These are phyloP conservation scores for Escovopsis sp. DNA, from an alignment of 2,329 filamentous ascomycete genomes.

Conservation along the genomic window DNA sequence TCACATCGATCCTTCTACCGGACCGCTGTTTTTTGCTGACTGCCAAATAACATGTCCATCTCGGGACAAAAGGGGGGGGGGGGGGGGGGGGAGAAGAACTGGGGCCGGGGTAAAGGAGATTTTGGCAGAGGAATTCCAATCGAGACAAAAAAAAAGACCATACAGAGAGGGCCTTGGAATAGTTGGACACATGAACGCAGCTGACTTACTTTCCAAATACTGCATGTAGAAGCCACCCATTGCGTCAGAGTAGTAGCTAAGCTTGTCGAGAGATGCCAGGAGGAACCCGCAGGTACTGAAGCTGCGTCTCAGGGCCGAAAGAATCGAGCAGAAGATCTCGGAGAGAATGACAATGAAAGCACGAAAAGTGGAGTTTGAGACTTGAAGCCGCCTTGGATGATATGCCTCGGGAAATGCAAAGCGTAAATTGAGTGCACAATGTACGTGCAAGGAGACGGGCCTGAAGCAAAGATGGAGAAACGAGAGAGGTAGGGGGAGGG, in stretches of 20 bases:
- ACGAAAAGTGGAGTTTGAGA: slow-evolving; percentile 9
- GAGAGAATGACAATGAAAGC: background rate
- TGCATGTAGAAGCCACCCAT: slow-evolving; percentile 59
- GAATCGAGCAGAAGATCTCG: background rate
- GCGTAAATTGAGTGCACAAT: slow-evolving; percentile 1
- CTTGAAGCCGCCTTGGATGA: too few species aligned
- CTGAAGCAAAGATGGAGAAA: slow-evolving; percentile 1
- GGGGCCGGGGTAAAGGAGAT: background rate
- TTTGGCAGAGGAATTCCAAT: background rate
- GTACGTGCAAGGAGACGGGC: too few species aligned
- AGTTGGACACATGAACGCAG: slow-evolving; percentile 1
- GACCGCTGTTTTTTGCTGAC: too few species aligned
- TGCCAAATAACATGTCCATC: too few species aligned
- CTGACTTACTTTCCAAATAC: slow-evolving; percentile 55
- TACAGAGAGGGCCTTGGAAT: background rate
- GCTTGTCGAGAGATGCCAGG: background rate
- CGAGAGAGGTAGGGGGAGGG: slow-evolving; percentile 1
- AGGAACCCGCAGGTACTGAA: too few species aligned
- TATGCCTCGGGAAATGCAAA: background rate
- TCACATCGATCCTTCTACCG: background rate
- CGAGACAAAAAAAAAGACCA: background rate
- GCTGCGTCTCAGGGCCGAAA: too few species aligned
- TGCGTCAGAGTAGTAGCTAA: slow-evolving; percentile 12
- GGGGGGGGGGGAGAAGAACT: background rate
- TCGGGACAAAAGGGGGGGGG: too few species aligned